Conservation (phyloP, 257 asterid species). For the Catharanthus roseus region DNA sequence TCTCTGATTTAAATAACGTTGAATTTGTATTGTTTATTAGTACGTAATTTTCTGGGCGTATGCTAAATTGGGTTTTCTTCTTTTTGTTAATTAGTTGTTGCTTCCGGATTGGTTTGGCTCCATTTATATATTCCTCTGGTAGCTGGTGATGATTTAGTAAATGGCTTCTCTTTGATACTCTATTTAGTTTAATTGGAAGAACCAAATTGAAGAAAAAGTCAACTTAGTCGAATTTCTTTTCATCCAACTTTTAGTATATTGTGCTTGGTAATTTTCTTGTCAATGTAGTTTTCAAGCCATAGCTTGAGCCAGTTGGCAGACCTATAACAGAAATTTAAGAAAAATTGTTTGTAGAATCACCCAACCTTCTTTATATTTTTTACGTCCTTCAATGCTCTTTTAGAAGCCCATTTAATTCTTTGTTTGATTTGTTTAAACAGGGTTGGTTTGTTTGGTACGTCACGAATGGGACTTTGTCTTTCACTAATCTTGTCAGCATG, state of each 20-base stretch:
- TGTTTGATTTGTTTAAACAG: conserved; percentile 14
- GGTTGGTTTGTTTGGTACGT: neutral
- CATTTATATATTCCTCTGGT: neutral
- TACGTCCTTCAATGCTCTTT: neutral
- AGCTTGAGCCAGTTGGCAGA: neutral
- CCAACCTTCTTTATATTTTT: neutral
- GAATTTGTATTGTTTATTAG: neutral
- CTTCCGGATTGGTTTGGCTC: neutral
- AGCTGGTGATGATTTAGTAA: neutral
- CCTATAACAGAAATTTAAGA: neutral
- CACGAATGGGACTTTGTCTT: conserved; percentile 37
- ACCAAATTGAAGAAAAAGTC: neutral
- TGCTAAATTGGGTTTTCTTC: neutral
- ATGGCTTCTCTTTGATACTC: neutral
- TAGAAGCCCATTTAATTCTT: neutral
- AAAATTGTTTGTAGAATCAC: too few relatives aligned
- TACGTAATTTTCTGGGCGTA: neutral
- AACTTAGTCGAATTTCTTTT: neutral
- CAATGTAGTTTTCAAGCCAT: neutral
- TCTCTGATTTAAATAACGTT: neutral
- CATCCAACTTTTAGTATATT: neutral
- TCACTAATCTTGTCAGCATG: conserved; percentile 37
- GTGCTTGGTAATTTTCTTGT: neutral
- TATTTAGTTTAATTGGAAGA: neutral
- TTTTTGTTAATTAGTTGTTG: neutral